Evolutionary conservation across 306 rosid genomes (phyloP).

Genomic region (Lathyrus tuberosus): DNA sequence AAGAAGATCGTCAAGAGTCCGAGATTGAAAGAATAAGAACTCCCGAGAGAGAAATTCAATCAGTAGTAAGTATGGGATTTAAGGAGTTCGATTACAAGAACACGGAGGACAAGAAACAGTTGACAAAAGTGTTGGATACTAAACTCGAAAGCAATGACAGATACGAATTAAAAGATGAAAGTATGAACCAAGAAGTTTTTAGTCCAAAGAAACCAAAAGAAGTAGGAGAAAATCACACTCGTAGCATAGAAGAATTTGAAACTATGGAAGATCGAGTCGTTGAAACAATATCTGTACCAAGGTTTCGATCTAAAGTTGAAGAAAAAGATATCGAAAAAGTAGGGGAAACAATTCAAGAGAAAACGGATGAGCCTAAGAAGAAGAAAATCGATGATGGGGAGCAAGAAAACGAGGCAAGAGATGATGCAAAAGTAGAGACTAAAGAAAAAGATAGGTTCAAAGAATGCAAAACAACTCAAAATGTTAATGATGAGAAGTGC

Average conservation of each 20-base stretch:
- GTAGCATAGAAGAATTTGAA: too few species aligned
- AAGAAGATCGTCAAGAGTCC: slow-evolving; percentile 5
- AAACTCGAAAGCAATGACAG: slow-evolving; percentile 26
- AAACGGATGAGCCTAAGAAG: slow-evolving; percentile 5
- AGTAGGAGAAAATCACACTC: background rate
- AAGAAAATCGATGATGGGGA: slow-evolving; percentile 17
- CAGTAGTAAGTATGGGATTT: slow-evolving; percentile 1
- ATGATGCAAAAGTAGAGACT: too few species aligned
- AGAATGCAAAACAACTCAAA: slow-evolving; percentile 15
- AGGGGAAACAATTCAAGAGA: slow-evolving; percentile 24
- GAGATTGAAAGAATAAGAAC: too few species aligned
- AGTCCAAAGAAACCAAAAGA: slow-evolving; percentile 26
- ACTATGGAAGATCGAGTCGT: too few species aligned
- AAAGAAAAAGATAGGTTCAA: background rate
- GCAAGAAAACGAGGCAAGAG: background rate
- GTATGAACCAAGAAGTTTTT: background rate
- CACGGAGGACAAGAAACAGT: slow-evolving; percentile 12
- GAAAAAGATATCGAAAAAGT: too few species aligned
- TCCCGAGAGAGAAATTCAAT: slow-evolving; percentile 9
- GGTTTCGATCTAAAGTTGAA: too few species aligned
- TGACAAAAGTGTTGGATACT: background rate
- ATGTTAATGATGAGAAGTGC: slow-evolving; percentile 27
- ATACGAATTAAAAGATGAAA: slow-evolving; percentile 5
- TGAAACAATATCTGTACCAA: too few species aligned
- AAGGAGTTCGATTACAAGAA: slow-evolving; percentile 27